phyloP scores from a whole-genome alignment of 108 stramenopile genomes.

The Seminavis robusta region DNA sequence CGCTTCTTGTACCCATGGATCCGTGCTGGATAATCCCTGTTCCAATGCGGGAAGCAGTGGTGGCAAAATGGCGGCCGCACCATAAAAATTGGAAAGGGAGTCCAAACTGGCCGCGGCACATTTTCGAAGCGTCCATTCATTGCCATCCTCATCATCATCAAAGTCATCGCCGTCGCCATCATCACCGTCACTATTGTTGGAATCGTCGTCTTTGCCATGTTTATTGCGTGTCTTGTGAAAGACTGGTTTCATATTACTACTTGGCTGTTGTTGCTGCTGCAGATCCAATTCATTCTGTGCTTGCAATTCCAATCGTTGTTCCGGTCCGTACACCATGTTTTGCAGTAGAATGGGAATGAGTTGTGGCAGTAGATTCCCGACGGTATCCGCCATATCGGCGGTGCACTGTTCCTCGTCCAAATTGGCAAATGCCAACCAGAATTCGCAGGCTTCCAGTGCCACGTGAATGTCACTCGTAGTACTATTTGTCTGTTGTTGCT shows the following conservation, averaged over 20 bases:
- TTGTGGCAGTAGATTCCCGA: slow-evolving; percentile 49
- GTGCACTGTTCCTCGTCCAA: slow-evolving; percentile 56
- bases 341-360: slow-evolving; percentile 74
- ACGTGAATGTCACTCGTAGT: slow-evolving; percentile 36
- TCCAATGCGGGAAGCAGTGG: slow-evolving; percentile 76
- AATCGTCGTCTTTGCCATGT: slow-evolving; percentile 26
- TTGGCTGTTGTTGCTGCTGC: slow-evolving; percentile 29
- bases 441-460: slow-evolving; percentile 87
- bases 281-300: slow-evolving; percentile 75
- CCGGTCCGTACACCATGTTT: slow-evolving; percentile 83
- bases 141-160: slow-evolving; percentile 61
- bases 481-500: slow-evolving; percentile 15
- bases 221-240: slow-evolving; percentile 67
- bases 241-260: slow-evolving; percentile 73
- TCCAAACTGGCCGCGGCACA: slow-evolving; percentile 87
- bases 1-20: slow-evolving; percentile 90
- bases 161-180: slow-evolving; percentile 74
- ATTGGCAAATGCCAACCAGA: slow-evolving; percentile 82
- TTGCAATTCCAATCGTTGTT: slow-evolving; percentile 64
- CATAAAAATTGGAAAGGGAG: slow-evolving; percentile 67
- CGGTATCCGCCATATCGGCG: slow-evolving; percentile 56
- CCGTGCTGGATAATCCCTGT: slow-evolving; percentile 54
- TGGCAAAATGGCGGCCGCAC: slow-evolving; percentile 62
- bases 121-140: slow-evolving; percentile 87
- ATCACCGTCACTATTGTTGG: slow-evolving; percentile 31